Percentiles rank a stretch among this genome's conserved stretches.
These are phyloP conservation scores for Fusarium aywerte DNA, from an alignment of 2,329 filamentous ascomycete species.

Conservation along the genomic window DNA sequence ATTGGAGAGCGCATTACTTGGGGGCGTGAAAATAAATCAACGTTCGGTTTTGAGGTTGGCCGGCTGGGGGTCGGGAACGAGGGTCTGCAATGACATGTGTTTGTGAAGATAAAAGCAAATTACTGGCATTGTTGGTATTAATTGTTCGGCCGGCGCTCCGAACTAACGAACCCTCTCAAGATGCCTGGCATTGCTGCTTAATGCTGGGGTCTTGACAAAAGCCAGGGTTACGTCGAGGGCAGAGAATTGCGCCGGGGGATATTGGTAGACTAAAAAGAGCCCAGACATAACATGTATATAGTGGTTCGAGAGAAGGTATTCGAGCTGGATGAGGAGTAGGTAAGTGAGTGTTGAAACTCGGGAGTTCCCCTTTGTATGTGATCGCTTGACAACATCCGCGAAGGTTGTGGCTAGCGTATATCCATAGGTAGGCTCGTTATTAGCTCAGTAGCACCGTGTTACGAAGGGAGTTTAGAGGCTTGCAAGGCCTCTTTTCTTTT, in stretches of 20 bases:
- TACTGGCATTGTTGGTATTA: constrained; percentile 9
- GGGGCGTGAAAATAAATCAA: constrained; percentile 19
- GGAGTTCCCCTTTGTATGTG: constrained; percentile 11
- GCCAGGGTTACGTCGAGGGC: background rate
- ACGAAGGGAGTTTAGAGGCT: constrained; percentile 12
- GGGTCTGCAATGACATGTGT: constrained; percentile 18
- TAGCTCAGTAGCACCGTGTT: constrained; percentile 20
- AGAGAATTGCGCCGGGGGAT: background rate
- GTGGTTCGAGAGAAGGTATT: constrained; percentile 42
- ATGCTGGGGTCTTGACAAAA: constrained; percentile 7
- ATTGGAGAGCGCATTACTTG: constrained; percentile 9
- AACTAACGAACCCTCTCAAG: constrained; percentile 16
- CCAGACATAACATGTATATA: constrained; percentile 3
- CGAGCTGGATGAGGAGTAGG: constrained; percentile 36
- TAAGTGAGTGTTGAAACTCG: constrained; percentile 1
- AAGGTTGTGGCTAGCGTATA: constrained; percentile 26
- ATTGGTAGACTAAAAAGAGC: constrained; percentile 25
- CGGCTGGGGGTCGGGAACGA: constrained; percentile 9
- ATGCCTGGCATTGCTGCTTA: constrained; percentile 6
- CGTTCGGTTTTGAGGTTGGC: constrained; percentile 8
- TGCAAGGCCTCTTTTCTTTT: constrained; percentile 6
- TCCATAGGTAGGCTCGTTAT: constrained; percentile 6
- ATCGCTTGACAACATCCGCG: constrained; percentile 14
- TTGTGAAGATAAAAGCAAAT: constrained; percentile 17
- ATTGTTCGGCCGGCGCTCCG: constrained; percentile 29